phyloP scores from a whole-genome alignment of 2,329 filamentous ascomycete genomes.

The Aspergillus luchuensis region DNA sequence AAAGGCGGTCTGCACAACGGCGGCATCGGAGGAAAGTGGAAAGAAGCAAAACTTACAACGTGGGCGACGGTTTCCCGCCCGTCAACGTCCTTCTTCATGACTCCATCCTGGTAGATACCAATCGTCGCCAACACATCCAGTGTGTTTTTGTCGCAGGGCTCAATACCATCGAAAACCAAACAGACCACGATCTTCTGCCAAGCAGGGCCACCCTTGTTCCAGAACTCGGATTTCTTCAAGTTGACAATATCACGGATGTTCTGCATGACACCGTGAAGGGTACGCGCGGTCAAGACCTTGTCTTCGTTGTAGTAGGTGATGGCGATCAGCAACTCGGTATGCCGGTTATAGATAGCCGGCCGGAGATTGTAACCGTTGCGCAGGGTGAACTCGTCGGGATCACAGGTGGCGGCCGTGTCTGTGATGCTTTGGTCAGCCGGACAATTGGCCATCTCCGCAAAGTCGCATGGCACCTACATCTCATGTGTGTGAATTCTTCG shows the following conservation, averaged over 20 bases:
- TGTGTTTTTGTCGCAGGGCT: slow-evolving; percentile 94
- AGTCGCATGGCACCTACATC: slow-evolving; percentile 58
- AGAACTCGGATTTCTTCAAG: slow-evolving; percentile 98
- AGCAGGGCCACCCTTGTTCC: slow-evolving; percentile 97
- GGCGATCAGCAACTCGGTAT: slow-evolving; percentile 94
- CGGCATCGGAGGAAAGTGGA: neutral
- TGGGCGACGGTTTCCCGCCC: slow-evolving; percentile 95
- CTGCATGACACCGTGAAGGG: slow-evolving; percentile 96
- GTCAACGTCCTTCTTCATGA: slow-evolving; percentile 98
- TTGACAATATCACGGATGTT: slow-evolving; percentile 99
- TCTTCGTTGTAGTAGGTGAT: slow-evolving; percentile 99
- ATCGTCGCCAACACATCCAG: slow-evolving; percentile 91
- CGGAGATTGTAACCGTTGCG: slow-evolving; percentile 99
- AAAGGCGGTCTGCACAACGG: neutral
- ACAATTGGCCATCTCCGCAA: neutral
- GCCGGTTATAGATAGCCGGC: slow-evolving; percentile 96
- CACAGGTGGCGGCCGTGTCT: slow-evolving; percentile 94
- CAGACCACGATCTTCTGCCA: slow-evolving; percentile 99
- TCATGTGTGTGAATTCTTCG: slow-evolving; percentile 96
- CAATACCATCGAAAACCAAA: slow-evolving; percentile 96
- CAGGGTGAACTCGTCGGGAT: slow-evolving; percentile 96
- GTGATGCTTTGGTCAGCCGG: slow-evolving; percentile 11
- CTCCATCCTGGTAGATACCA: slow-evolving; percentile 95
- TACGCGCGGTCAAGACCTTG: slow-evolving; percentile 87
- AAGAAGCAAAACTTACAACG: slow-evolving; percentile 50